Conservation (phyloP, 2,329 filamentous ascomycete species). For the Neofusicoccum parvum region DNA sequence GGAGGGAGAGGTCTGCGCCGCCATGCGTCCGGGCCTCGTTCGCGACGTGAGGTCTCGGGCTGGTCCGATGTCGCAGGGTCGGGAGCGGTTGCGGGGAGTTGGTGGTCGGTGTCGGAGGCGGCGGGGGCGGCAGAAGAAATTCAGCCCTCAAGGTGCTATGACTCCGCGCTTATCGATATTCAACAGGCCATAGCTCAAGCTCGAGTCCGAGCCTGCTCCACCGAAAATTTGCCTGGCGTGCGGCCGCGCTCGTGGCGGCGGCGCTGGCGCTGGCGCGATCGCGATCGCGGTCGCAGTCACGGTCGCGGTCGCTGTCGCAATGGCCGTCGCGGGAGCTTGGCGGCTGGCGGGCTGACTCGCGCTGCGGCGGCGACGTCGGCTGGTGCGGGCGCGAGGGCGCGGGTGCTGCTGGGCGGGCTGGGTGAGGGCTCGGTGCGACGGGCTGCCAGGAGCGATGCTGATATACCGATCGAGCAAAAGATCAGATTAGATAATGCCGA, state of each 20-base stretch:
- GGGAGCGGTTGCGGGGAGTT: slow-evolving; percentile 13
- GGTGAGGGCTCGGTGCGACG: neutral
- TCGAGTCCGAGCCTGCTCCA: slow-evolving; percentile 6
- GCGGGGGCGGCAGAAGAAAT: slow-evolving; percentile 19
- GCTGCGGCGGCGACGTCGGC: neutral
- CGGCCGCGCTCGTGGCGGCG: neutral
- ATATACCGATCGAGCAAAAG: slow-evolving; percentile 13
- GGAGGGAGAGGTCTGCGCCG: slow-evolving; percentile 19
- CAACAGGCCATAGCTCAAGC: slow-evolving; percentile 17
- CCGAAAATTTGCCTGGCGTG: slow-evolving; percentile 1
- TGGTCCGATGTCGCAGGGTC: slow-evolving; percentile 14
- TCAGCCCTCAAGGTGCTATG: slow-evolving; percentile 20
- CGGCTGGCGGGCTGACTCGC: neutral
- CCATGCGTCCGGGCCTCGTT: slow-evolving; percentile 12
- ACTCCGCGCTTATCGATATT: slow-evolving; percentile 16
- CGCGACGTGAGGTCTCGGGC: slow-evolving; percentile 4
- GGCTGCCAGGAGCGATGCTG: slow-evolving; percentile 9
- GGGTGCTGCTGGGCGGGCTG: neutral
- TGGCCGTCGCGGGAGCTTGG: neutral
- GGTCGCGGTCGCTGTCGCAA: neutral
- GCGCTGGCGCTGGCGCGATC: neutral
- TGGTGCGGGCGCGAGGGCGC: neutral
- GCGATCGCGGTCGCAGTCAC: neutral
- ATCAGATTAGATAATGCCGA: slow-evolving; percentile 18
- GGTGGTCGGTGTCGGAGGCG: slow-evolving; percentile 15